Percentiles rank a stretch among this genome's conserved stretches.
Evolutionary conservation across 2,329 filamentous ascomycete species (phyloP).

Genomic region (Diaporthe citriasiana): DNA sequence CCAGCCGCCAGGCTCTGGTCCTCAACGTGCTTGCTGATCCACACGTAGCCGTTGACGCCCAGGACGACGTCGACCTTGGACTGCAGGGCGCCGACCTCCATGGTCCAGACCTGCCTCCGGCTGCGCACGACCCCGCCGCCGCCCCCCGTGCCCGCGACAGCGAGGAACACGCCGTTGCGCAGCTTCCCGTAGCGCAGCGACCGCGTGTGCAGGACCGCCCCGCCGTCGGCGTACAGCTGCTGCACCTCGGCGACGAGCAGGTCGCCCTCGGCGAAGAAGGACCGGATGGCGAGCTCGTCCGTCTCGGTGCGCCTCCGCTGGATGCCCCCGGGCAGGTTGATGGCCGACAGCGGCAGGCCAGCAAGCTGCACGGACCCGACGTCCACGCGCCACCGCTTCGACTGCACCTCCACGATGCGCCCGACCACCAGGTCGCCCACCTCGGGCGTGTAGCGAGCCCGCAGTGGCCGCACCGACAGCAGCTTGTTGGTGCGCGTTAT

Average conservation of each 20-base stretch:
- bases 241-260: slow-evolving; percentile 96
- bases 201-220: slow-evolving; percentile 89
- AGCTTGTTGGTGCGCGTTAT: slow-evolving; percentile 97
- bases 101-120: slow-evolving; percentile 89
- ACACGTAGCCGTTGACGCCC: slow-evolving; percentile 97
- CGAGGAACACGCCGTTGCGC: slow-evolving; percentile 90
- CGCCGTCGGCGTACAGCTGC: slow-evolving; percentile 86
- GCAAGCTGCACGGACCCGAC: slow-evolving; percentile 90
- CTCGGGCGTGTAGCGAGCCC: slow-evolving; percentile 93
- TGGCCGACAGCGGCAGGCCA: slow-evolving; percentile 85
- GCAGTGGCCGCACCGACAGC: slow-evolving; percentile 89
- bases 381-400: slow-evolving; percentile 94
- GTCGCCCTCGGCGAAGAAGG: slow-evolving; percentile 97
- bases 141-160: slow-evolving; percentile 84
- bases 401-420: slow-evolving; percentile 94
- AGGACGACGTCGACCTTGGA: slow-evolving; percentile 86
- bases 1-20: slow-evolving; percentile 63
- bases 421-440: slow-evolving; percentile 97
- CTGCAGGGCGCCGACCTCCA: slow-evolving; percentile 66
- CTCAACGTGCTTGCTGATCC: slow-evolving; percentile 88
- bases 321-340: slow-evolving; percentile 95
- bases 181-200: slow-evolving; percentile 95
- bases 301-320: slow-evolving; percentile 92
- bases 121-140: slow-evolving; percentile 88
- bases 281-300: slow-evolving; percentile 96